Evolutionary conservation across 2,329 filamentous ascomycete species (phyloP).

Genomic region (Penicillium sp.): DNA sequence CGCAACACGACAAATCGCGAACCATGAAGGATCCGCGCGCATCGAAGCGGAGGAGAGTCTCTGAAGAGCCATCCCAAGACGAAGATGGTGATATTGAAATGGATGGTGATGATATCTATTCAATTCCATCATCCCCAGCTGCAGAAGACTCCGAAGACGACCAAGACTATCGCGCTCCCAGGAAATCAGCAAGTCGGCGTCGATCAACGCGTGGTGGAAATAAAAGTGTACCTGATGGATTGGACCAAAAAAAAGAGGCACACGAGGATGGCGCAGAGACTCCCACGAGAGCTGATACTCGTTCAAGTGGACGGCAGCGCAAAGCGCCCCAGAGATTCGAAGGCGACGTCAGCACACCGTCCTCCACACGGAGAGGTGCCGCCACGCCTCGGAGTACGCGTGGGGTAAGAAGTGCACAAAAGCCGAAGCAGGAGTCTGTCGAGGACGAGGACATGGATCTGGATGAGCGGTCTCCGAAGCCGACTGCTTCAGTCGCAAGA

Average conservation of each 20-base stretch:
- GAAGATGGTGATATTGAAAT: conserved; percentile 33
- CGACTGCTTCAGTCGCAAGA: conserved; percentile 21
- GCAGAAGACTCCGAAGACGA: conserved; percentile 15
- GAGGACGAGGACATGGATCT: conserved; percentile 24
- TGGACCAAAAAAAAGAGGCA: conserved; percentile 6
- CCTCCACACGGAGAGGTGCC: conserved; percentile 21
- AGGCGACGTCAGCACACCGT: conserved; percentile 23
- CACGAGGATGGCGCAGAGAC: conserved; percentile 18
- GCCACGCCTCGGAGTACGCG: conserved; percentile 22
- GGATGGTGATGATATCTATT: conserved; percentile 19
- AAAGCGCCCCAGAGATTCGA: conserved; percentile 35
- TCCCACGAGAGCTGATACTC: conserved; percentile 23
- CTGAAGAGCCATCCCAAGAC: conserved; percentile 24
- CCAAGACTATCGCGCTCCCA: conserved; percentile 14
- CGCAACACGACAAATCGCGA: conserved; percentile 1
- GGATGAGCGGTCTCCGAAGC: conserved; percentile 22
- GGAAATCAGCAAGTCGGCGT: conserved; percentile 25
- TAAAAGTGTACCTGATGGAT: conserved; percentile 5
- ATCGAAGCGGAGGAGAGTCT: conserved; percentile 38
- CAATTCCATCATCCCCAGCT: conserved; percentile 15
- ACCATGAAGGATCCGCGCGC: conserved; percentile 36
- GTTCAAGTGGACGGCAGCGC: conserved; percentile 36
- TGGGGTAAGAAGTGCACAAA: conserved; percentile 23
- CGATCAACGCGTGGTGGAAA: conserved; percentile 19
- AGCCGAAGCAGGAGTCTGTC: conserved; percentile 14